A percentile compares a stretch with the other conserved stretches of the same genome.
These are phyloP conservation scores for Saccharomycopsis babjevae DNA, from an alignment of 805 yeast species.

Conservation along the genomic window DNA sequence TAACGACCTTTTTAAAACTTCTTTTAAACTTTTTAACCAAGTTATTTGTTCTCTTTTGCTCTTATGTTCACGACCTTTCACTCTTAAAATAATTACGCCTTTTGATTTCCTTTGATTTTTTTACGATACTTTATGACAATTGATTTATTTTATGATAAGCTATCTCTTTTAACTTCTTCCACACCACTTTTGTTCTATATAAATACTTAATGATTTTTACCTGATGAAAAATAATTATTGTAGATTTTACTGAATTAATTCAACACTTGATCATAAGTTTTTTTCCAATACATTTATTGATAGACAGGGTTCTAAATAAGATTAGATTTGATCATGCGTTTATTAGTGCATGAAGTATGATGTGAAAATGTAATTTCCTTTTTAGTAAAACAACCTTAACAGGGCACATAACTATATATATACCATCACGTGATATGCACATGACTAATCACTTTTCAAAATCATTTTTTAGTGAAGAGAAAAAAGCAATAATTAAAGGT, in stretches of 20 bases:
- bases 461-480: too few species aligned
- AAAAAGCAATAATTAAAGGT: too few species aligned
- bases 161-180: background rate
- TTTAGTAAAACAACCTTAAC: background rate
- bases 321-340: background rate
- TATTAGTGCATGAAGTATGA: background rate
- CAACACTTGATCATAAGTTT: too few species aligned
- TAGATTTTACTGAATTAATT: background rate
- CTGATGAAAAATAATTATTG: background rate
- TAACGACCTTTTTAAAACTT: too few species aligned
- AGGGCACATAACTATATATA: too few species aligned
- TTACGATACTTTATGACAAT: background rate
- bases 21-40: too few species aligned
- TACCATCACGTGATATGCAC: background rate
- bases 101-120: background rate
- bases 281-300: background rate
- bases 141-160: background rate
- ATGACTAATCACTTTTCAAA: background rate
- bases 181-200: background rate
- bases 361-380: background rate
- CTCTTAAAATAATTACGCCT: too few species aligned
- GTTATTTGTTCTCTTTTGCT: too few species aligned
- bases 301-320: background rate
- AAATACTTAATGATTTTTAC: background rate
- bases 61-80: too few species aligned